phyloP scores from a whole-genome alignment of 2,329 filamentous ascomycete species.

The Lojkania enalia region DNA sequence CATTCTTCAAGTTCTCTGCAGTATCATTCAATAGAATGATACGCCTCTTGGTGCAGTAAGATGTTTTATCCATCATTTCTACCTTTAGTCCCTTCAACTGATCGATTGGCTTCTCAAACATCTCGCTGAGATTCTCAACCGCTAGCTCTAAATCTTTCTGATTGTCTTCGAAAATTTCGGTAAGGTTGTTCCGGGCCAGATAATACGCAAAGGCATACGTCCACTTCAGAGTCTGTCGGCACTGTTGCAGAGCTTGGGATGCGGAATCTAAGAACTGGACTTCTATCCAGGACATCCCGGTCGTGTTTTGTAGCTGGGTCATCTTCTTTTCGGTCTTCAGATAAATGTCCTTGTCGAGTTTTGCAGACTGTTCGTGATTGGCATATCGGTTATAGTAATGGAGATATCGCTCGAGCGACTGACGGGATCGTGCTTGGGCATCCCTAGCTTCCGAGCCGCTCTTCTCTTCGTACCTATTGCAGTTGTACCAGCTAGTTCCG shows the following conservation, averaged over 20 bases:
- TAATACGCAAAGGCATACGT: slow-evolving; percentile 99
- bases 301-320: slow-evolving; percentile 90
- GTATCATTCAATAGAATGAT: slow-evolving; percentile 91
- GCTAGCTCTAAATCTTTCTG: slow-evolving; percentile 98
- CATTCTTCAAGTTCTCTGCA: slow-evolving; percentile 85
- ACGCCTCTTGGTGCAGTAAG: slow-evolving; percentile 91
- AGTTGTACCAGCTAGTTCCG: slow-evolving; percentile 99
- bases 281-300: slow-evolving; percentile 98
- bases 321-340: slow-evolving; percentile 99
- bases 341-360: slow-evolving; percentile 94
- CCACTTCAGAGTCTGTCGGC: slow-evolving; percentile 98
- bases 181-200: slow-evolving; percentile 91
- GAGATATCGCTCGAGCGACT: slow-evolving; percentile 91
- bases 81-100: slow-evolving; percentile 87
- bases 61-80: slow-evolving; percentile 97
- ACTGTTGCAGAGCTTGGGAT: slow-evolving; percentile 90
- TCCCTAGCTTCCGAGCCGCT: slow-evolving; percentile 87
- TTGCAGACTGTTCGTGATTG: slow-evolving; percentile 97
- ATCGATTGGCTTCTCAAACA: slow-evolving; percentile 96
- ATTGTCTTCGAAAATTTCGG: slow-evolving; percentile 97
- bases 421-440: slow-evolving; percentile 86
- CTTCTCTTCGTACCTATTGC: slow-evolving; percentile 96
- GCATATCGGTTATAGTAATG: slow-evolving; percentile 99
- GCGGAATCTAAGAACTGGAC: slow-evolving; percentile 95
- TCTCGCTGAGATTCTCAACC: slow-evolving; percentile 94